Evolutionary conservation across 345 rosid genomes (phyloP), one percentile per base, ranked within the genome.

Genomic region (Eucalyptus regnans): DNA sequence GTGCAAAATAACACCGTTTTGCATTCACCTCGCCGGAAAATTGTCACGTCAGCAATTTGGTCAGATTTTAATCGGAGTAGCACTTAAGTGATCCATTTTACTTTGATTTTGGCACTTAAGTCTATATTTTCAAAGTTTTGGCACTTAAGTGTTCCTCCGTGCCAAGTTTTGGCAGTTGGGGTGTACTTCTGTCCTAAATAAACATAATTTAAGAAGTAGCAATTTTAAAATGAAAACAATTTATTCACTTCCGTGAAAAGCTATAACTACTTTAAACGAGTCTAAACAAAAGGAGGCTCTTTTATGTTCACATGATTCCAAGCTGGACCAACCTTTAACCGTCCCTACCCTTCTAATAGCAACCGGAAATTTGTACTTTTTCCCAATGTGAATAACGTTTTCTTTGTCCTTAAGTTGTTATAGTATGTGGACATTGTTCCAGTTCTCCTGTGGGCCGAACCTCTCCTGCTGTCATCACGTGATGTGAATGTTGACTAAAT

Each of bases 361-460:
- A 62, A 58, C 14, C 5, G 29, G 27, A 9, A 23, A 58, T 27
- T 62, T 27, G 31, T 27, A 12, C 68, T 62, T 3, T 62, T 27
- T 27, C 68, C 15, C 7, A 62, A 62, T 12, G 31, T 62, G 15
- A 60, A 25, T 12, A 12, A 27, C 33, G 16, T 62, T 62, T 62
- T 27, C 31, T 62, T 62, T 62, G 68, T 62, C 68, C 68, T 5
- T 27, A 25, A 12, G 68, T 12, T 9, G 6, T 89, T 46, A 10
- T 88, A 88, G 41, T 96, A 98, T 98, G 98, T 96, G 92, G 99
- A 95, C 22, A 94, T 96, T 87, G 99, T 98, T 98, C n/a, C 95
- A 95, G 89, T 96, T 98, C 87, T 97, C 97, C 2, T 95, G 96
- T 0, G 97, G 97, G 64, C 89, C 95, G 99, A 91, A 94, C 97